A percentile compares a stretch with the other conserved stretches of the same genome.
Conservation (phyloP, 805 yeast species). For the Yarrowia osloensis region DNA sequence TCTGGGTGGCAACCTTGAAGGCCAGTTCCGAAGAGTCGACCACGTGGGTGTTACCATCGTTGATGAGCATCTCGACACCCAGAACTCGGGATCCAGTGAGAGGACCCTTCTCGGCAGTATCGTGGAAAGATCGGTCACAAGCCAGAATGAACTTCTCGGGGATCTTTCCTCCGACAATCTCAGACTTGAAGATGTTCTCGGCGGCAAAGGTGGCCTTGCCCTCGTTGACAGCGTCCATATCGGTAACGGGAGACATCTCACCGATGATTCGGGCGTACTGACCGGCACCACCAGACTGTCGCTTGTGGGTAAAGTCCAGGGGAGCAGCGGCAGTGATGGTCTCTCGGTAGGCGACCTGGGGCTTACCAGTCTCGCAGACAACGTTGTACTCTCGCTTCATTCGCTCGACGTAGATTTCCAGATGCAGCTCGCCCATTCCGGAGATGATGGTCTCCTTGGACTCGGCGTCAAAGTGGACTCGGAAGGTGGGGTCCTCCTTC, state of each 20-base stretch:
- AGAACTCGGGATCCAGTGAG: constrained; percentile 90
- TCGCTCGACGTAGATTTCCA: constrained; percentile 97
- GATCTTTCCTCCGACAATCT: constrained; percentile 94
- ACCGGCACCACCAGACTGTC: constrained; percentile 99
- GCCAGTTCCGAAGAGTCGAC: constrained; percentile 97
- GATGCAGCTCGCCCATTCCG: constrained; percentile 98
- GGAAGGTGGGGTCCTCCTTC: constrained; percentile 97
- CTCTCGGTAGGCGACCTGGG: constrained; percentile 98
- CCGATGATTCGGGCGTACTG: constrained; percentile 98
- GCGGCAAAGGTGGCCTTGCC: constrained; percentile 44
- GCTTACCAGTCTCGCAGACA: constrained; percentile 93
- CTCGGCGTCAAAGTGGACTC: constrained; percentile 86
- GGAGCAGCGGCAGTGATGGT: constrained; percentile 70
- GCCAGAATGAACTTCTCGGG: constrained; percentile 93
- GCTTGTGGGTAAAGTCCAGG: constrained; percentile 94
- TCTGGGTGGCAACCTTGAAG: constrained; percentile 86
- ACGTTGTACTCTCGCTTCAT: constrained; percentile 97
- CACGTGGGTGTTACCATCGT: constrained; percentile 96
- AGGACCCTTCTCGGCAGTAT: constrained; percentile 94
- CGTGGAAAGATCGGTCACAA: constrained; percentile 94
- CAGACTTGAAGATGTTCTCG: constrained; percentile 73
- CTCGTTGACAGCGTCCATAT: constrained; percentile 35
- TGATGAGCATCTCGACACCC: constrained; percentile 88
- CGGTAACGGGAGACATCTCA: constrained; percentile 58
- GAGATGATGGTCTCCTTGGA: constrained; percentile 92